A percentile compares a stretch with the other conserved stretches of the same genome.
phyloP scores from a whole-genome alignment of 2,329 filamentous ascomycete genomes.

The Knufia fluminis region DNA sequence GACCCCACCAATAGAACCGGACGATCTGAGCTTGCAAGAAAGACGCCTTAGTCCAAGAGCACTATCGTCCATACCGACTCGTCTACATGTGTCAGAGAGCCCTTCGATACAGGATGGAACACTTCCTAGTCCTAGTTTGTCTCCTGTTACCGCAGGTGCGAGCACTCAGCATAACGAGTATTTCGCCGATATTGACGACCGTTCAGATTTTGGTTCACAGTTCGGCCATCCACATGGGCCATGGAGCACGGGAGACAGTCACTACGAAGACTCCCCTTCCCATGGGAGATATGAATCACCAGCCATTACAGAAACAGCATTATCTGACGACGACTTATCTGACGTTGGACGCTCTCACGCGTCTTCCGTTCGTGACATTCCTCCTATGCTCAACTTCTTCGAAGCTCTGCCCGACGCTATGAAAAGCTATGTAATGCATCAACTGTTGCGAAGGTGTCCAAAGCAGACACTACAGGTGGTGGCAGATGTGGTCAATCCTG shows the following conservation, averaged over 20 bases:
- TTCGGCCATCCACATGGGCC: constrained; percentile 14
- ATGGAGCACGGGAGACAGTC: constrained; percentile 7
- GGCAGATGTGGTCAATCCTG: constrained; percentile 83
- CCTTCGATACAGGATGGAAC: constrained; percentile 74
- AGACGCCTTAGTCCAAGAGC: constrained; percentile 31
- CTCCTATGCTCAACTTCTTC: constrained; percentile 77
- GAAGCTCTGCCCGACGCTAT: constrained; percentile 84
- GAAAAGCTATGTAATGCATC: constrained; percentile 95
- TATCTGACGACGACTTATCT: constrained; percentile 5
- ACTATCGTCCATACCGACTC: constrained; percentile 24
- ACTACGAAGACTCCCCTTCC: constrained; percentile 16
- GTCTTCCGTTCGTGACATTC: constrained; percentile 62
- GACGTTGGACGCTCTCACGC: neutral
- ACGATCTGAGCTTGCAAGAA: constrained; percentile 18
- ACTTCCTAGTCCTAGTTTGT: constrained; percentile 87
- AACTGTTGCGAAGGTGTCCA: constrained; percentile 78
- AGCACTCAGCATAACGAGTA: constrained; percentile 37
- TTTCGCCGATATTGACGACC: constrained; percentile 37
- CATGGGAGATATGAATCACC: constrained; percentile 12
- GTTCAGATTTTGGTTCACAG: constrained; percentile 31
- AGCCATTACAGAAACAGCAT: constrained; percentile 7
- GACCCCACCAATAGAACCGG: constrained; percentile 22
- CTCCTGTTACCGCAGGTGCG: constrained; percentile 76
- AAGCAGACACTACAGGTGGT: constrained; percentile 83
- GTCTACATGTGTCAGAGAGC: constrained; percentile 52